phyloP scores from a whole-genome alignment of 441 rosid genomes.

The Kokia cookei region DNA sequence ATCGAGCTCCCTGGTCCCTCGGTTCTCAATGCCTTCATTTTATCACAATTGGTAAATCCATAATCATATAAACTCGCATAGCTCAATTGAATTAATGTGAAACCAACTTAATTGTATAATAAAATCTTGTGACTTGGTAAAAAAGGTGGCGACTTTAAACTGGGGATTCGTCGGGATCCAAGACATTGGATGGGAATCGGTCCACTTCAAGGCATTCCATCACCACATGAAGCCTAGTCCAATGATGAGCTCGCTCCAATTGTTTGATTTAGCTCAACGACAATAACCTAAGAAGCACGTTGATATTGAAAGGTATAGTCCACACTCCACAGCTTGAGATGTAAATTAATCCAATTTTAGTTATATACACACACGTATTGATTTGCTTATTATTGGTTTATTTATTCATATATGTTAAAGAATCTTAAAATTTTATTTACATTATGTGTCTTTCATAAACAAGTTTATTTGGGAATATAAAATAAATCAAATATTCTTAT shows the following conservation, averaged over 20 bases:
- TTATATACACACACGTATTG: neutral
- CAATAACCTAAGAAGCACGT: slow-evolving; percentile 81
- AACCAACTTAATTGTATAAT: too few relatives aligned
- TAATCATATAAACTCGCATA: neutral
- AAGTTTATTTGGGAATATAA: too few relatives aligned
- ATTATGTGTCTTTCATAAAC: too few relatives aligned
- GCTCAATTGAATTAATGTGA: neutral
- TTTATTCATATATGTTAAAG: neutral
- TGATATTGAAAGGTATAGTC: slow-evolving; percentile 59
- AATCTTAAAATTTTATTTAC: neutral
- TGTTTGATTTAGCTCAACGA: slow-evolving; percentile 36
- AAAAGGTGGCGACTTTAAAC: slow-evolving; percentile 61
- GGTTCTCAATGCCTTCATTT: slow-evolving; percentile 57
- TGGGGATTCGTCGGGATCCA: slow-evolving; percentile 75
- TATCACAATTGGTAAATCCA: slow-evolving; percentile 67
- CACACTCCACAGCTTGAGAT: neutral
- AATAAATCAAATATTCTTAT: too few relatives aligned
- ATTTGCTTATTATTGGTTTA: neutral
- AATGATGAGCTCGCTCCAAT: slow-evolving; percentile 36
- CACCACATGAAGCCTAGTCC: slow-evolving; percentile 24
- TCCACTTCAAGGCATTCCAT: slow-evolving; percentile 65
- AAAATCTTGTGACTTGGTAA: neutral
- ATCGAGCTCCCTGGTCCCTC: slow-evolving; percentile 67
- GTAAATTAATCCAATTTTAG: neutral
- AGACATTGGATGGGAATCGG: slow-evolving; percentile 97